phyloP scores from a whole-genome alignment of 306 rosid species.

The Mucuna pruriens region DNA sequence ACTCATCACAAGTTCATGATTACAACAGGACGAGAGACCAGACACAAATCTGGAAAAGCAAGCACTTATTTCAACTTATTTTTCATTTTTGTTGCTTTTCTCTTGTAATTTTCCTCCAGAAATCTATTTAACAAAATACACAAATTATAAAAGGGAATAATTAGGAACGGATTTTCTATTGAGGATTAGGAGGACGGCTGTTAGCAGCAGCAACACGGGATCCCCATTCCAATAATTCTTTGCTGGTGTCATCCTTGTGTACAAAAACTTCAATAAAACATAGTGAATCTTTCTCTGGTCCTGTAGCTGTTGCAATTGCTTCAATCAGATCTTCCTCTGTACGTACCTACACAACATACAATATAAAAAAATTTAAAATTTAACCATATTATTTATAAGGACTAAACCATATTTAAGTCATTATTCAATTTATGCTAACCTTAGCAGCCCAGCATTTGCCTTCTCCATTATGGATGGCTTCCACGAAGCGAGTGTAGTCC shows the following conservation, averaged over 20 bases:
- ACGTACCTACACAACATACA: constrained; percentile 68
- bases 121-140: neutral
- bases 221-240: constrained; percentile 95
- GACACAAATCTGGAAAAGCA: neutral
- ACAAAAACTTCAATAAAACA: constrained; percentile 77
- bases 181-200: constrained; percentile 88
- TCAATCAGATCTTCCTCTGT: constrained; percentile 75
- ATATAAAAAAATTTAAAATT: neutral
- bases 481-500: constrained; percentile 79
- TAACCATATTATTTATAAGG: neutral
- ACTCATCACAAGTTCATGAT: neutral
- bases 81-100: neutral
- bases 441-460: constrained; percentile 94
- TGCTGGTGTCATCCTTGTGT: constrained; percentile 92
- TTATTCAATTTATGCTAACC: constrained; percentile 54
- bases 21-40: constrained; percentile 20
- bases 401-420: neutral
- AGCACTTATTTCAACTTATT: constrained; percentile 32
- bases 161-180: constrained; percentile 38
- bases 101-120: constrained; percentile 1
- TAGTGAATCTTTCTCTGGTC: constrained; percentile 61
- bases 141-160: neutral
- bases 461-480: constrained; percentile 81
- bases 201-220: constrained; percentile 91
- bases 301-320: constrained; percentile 65